Evolutionary conservation across 2,329 filamentous ascomycete species (phyloP).

Genomic region (Beauveria bassiana): DNA sequence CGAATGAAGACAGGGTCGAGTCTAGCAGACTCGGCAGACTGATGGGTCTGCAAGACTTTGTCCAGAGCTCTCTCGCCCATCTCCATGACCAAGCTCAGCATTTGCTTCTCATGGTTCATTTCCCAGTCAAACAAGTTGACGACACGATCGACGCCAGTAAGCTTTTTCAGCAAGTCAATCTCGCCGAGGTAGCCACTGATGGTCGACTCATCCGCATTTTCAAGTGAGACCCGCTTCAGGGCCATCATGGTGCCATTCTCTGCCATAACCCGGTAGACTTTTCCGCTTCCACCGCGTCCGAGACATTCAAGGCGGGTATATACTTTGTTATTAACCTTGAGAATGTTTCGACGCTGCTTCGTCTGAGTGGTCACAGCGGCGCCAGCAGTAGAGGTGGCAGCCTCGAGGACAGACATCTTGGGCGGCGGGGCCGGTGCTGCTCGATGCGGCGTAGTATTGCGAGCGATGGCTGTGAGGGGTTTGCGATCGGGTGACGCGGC

Average conservation of each 20-base stretch:
- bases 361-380: conserved; percentile 66
- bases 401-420: conserved; percentile 94
- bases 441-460: conserved; percentile 65
- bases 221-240: conserved; percentile 83
- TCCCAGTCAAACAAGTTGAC: conserved; percentile 89
- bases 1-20: conserved; percentile 88
- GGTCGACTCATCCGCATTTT: conserved; percentile 77
- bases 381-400: conserved; percentile 76
- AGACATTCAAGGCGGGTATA: conserved; percentile 88
- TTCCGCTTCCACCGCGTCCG: conserved; percentile 84
- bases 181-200: conserved; percentile 89
- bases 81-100: conserved; percentile 91
- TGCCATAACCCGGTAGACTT: conserved; percentile 93
- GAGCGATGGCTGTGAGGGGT: conserved; percentile 41
- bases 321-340: conserved; percentile 82
- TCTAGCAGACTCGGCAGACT: conserved; percentile 63
- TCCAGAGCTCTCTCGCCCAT: conserved; percentile 92
- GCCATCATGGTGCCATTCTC: conserved; percentile 96
- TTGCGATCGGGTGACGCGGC: conserved; percentile 47
- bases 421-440: conserved; percentile 76
- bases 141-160: conserved; percentile 80
- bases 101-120: conserved; percentile 84
- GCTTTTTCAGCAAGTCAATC: conserved; percentile 78
- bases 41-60: conserved; percentile 66
- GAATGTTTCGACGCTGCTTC: conserved; percentile 70